Conservation (phyloP, 441 rosid species). For the Adansonia madagascariensis region DNA sequence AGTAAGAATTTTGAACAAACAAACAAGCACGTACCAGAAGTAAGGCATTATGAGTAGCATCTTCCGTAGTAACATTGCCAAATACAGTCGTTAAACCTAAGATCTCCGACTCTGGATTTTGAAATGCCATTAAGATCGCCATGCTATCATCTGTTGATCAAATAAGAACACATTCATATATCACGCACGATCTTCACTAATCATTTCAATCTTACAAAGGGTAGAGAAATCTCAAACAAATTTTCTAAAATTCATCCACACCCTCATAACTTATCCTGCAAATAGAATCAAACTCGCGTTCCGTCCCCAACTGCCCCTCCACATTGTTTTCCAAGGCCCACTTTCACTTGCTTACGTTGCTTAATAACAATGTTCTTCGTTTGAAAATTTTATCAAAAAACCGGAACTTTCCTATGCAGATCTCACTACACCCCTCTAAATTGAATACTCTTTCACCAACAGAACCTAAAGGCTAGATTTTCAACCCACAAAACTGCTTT, state of each 20-base stretch:
- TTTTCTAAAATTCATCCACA: not conserved
- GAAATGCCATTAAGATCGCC: constrained; percentile 94
- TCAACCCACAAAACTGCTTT: not conserved
- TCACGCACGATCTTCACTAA: not conserved
- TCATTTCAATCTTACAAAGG: not conserved
- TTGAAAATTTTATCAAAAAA: not conserved
- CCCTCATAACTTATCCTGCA: not conserved
- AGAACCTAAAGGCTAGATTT: not conserved
- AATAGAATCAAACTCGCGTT: not conserved
- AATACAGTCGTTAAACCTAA: constrained; percentile 84
- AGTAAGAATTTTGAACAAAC: not conserved
- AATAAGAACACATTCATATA: not conserved
- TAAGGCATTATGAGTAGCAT: constrained; percentile 84
- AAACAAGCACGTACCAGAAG: constrained; percentile 60
- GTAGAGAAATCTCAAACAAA: not conserved
- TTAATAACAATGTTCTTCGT: not conserved
- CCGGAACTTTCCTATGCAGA: not conserved
- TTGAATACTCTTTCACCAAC: not conserved
- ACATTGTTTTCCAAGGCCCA: not conserved
- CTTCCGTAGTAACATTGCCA: constrained; percentile 74
- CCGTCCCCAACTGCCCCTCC: not conserved
- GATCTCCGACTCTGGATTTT: constrained; percentile 68
- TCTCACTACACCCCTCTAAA: not conserved
- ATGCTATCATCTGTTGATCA: constrained; percentile 76
- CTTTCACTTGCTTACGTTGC: not conserved